These are phyloP conservation scores for Fistulinella staudtii DNA, from an alignment of 1,284 basidiomycete genomes.

Conservation along the genomic window DNA sequence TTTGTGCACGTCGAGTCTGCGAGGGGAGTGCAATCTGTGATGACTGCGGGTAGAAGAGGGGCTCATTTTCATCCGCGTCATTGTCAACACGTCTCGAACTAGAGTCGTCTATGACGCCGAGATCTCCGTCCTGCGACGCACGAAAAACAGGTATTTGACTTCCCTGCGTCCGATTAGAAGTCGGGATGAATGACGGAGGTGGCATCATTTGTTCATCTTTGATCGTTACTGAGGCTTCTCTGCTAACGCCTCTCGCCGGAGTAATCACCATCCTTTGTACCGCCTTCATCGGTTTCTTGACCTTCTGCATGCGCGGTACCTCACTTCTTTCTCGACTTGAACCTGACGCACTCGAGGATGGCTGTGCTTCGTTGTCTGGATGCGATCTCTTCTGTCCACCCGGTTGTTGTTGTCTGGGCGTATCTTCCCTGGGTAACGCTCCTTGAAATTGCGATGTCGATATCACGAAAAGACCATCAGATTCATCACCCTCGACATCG, in stretches of 20 bases:
- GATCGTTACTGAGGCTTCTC: slow-evolving; percentile 11
- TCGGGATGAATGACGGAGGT: slow-evolving; percentile 26
- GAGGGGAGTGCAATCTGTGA: slow-evolving; percentile 23
- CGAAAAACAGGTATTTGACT: slow-evolving; percentile 10
- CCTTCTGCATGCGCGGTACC: slow-evolving; percentile 33
- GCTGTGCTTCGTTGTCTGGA: slow-evolving; percentile 23
- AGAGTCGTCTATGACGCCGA: slow-evolving; percentile 12
- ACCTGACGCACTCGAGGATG: slow-evolving; percentile 29
- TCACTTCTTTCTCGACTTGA: slow-evolving; percentile 28
- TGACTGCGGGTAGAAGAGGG: slow-evolving; percentile 28
- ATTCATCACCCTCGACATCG: slow-evolving; percentile 61
- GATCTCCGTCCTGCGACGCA: slow-evolving; percentile 17
- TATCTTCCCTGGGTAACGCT: slow-evolving; percentile 23
- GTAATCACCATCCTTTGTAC: slow-evolving; percentile 46
- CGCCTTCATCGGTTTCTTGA: slow-evolving; percentile 56
- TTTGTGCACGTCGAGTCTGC: slow-evolving; percentile 27
- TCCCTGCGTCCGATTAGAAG: slow-evolving; percentile 10
- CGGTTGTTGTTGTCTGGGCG: slow-evolving; percentile 22
- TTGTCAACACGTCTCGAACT: slow-evolving; percentile 1
- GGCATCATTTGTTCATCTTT: slow-evolving; percentile 27
- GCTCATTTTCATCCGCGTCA: no score
- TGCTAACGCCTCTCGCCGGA: slow-evolving; percentile 15
- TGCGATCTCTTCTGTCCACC: slow-evolving; percentile 40
- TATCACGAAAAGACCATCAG: slow-evolving; percentile 66
- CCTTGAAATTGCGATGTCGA: slow-evolving; percentile 63